These are phyloP conservation scores for Stemphylium lycopersici DNA, from an alignment of 2,329 filamentous ascomycete species.

Conservation along the genomic window DNA sequence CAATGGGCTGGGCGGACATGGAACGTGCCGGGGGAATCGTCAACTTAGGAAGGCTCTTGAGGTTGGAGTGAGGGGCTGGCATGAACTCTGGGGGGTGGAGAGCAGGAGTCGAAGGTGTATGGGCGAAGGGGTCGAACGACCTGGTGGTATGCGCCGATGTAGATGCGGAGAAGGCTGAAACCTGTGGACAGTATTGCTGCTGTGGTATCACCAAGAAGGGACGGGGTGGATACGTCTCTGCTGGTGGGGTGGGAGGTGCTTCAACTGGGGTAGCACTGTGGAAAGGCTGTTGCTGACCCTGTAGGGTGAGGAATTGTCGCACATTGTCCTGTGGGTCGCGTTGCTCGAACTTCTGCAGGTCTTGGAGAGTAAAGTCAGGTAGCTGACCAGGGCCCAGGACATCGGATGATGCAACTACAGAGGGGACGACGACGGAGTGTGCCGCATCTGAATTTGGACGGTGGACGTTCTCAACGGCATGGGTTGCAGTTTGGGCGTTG, in stretches of 20 bases:
- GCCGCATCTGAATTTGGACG: conserved; percentile 76
- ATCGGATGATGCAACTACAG: conserved; percentile 89
- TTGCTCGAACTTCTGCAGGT: conserved; percentile 72
- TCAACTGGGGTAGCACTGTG: conserved; percentile 71
- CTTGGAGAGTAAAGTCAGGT: conserved; percentile 71
- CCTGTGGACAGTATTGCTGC: conserved; percentile 32
- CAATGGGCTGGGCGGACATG: conserved; percentile 42
- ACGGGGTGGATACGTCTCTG: conserved; percentile 49
- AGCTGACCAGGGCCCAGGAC: conserved; percentile 74
- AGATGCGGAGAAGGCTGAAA: conserved; percentile 45
- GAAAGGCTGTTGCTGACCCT: conserved; percentile 68
- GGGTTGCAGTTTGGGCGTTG: conserved; percentile 69
- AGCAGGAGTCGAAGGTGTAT: conserved; percentile 30
- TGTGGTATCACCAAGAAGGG: conserved; percentile 41
- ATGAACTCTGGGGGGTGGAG: conserved; percentile 49
- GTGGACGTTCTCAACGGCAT: conserved; percentile 60
- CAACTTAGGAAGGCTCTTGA: conserved; percentile 62
- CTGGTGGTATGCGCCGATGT: conserved; percentile 42
- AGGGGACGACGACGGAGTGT: conserved; percentile 58
- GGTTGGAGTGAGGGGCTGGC: conserved; percentile 56
- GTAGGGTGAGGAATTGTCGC: conserved; percentile 86
- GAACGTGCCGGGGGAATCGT: conserved; percentile 58
- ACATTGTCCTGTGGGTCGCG: conserved; percentile 92
- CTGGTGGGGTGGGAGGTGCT: conserved; percentile 46
- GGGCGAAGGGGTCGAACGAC: conserved; percentile 36